Conservation (phyloP, 768 basidiomycete genomes). For the Suillus paluster region DNA sequence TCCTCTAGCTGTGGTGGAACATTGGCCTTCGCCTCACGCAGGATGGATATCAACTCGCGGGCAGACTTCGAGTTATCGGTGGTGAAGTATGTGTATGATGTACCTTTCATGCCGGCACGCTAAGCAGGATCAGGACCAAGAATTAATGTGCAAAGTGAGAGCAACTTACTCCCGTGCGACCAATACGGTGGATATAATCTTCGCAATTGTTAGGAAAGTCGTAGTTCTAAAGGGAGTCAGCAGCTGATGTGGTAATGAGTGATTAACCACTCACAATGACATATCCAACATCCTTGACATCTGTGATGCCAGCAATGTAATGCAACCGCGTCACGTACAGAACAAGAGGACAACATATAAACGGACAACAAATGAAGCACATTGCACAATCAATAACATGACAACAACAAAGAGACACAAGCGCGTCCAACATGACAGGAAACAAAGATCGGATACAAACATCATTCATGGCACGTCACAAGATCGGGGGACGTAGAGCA, state of each 20-base stretch:
- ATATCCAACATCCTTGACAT: conserved; percentile 99
- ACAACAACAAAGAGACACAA: conserved; percentile 30
- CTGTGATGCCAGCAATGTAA: conserved; percentile 50
- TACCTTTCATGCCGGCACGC: conserved; percentile 92
- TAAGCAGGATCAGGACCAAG: conserved; percentile 36
- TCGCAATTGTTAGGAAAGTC: conserved; percentile 99
- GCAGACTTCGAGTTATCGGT: conserved; percentile 95
- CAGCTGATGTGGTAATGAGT: conserved; percentile 12
- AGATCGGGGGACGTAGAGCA: conserved; percentile 6
- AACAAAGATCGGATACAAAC: conserved; percentile 9
- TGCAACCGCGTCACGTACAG: conserved; percentile 36
- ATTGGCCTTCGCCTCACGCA: conserved; percentile 84
- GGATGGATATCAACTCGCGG: conserved; percentile 85
- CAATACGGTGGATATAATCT: conserved; percentile 99
- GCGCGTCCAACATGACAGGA: conserved; percentile 36
- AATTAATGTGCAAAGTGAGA: neutral
- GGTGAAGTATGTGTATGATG: conserved; percentile 95
- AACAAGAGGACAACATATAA: conserved; percentile 14
- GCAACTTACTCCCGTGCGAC: conserved; percentile 84
- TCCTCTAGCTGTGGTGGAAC: conserved; percentile 92
- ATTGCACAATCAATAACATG: conserved; percentile 37
- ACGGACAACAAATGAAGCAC: conserved; percentile 35
- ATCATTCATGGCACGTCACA: conserved; percentile 9
- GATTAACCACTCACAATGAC: conserved; percentile 73
- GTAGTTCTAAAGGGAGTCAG: conserved; percentile 68